phyloP scores from a whole-genome alignment of 1,284 basidiomycete genomes.

The Cystobasidium slooffiae region DNA sequence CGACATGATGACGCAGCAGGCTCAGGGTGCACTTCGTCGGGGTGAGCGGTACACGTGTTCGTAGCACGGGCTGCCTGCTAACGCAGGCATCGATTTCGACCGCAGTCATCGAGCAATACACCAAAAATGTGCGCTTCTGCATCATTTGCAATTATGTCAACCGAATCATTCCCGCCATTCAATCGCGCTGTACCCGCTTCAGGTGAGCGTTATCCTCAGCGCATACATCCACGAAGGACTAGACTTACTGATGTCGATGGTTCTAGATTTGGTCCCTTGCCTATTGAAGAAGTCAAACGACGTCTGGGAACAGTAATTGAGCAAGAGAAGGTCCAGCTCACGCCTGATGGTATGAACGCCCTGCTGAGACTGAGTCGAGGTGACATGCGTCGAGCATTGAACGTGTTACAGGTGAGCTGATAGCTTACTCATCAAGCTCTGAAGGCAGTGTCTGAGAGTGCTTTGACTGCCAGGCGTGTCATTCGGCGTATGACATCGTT shows the following conservation, averaged over 20 bases:
- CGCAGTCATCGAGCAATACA: conserved; percentile 94
- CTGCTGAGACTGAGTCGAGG: conserved; percentile 90
- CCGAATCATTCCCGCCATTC: conserved; percentile 98
- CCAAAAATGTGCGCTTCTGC: conserved; percentile 97
- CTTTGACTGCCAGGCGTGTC: conserved; percentile 69
- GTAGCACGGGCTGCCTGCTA: neutral
- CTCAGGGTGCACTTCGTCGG: conserved; percentile 91
- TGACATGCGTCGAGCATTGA: conserved; percentile 96
- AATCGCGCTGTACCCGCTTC: conserved; percentile 97
- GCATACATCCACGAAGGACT: neutral
- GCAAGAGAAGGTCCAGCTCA: conserved; percentile 85
- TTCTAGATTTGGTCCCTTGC: conserved; percentile 83
- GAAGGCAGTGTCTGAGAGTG: neutral
- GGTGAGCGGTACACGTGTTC: conserved; percentile 55
- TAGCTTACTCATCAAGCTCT: neutral
- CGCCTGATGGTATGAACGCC: conserved; percentile 82
- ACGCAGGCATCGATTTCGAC: neutral
- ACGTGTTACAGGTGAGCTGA: conserved; percentile 74
- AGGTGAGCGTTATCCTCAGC: conserved; percentile 57
- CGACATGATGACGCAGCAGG: conserved; percentile 99
- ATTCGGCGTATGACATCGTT: conserved; percentile 87
- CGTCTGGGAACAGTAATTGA: conserved; percentile 75
- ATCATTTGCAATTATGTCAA: conserved; percentile 99
- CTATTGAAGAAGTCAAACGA: conserved; percentile 73
- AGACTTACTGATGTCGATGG: neutral